Percentiles rank a stretch among this genome's conserved stretches.
Conservation (phyloP, 2,329 filamentous ascomycete genomes). For the Alternaria ethzedia region DNA sequence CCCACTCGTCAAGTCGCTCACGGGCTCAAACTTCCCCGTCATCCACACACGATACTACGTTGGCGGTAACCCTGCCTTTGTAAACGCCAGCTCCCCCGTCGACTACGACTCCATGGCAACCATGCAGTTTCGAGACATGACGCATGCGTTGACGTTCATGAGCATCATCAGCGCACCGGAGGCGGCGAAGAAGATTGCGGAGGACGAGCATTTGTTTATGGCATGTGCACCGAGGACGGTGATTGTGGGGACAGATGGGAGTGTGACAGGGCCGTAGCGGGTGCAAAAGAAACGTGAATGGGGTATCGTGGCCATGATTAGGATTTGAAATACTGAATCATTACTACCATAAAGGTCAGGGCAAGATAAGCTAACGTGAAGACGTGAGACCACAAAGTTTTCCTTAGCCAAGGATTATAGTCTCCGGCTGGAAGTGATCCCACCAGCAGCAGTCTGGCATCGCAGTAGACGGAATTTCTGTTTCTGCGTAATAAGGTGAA, state of each 20-base stretch:
- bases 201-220: background rate
- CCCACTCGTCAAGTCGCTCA: background rate
- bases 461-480: too few species aligned
- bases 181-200: background rate
- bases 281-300: too few species aligned
- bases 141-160: background rate
- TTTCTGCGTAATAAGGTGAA: too few species aligned
- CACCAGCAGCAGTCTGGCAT: background rate
- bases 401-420: background rate
- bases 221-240: background rate
- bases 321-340: background rate
- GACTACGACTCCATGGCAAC: background rate
- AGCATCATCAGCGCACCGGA: background rate
- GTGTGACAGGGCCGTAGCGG: background rate
- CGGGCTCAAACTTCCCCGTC: background rate
- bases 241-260: background rate
- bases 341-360: background rate
- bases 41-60: background rate
- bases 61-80: background rate
- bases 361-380: background rate
- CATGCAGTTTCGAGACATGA: background rate
- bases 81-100: background rate
- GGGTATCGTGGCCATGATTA: too few species aligned
- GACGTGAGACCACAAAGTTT: background rate
- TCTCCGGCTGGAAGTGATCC: background rate